Conservation (phyloP, 140 eudicot genomes). For the Flaveria floridana region DNA sequence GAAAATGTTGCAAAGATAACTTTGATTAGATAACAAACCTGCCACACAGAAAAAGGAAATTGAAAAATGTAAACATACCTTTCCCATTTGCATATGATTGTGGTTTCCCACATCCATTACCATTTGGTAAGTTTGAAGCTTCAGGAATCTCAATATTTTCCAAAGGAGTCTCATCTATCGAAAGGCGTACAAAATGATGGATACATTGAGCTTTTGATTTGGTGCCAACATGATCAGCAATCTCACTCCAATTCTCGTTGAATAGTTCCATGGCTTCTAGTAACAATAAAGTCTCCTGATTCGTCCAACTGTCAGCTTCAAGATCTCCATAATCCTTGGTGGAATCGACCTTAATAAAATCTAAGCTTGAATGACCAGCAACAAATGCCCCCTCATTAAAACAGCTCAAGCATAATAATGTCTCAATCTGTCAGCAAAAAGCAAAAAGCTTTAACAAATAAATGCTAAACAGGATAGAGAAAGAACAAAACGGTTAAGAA, state of each 20-base stretch:
- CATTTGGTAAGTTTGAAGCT: conserved; percentile 36
- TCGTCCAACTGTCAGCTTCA: conserved; percentile 89
- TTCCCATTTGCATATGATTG: conserved; percentile 61
- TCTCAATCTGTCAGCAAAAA: conserved; percentile 60
- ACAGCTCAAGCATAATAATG: conserved; percentile 74
- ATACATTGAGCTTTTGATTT: conserved; percentile 95
- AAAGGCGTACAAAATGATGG: conserved; percentile 81
- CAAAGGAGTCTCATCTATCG: conserved; percentile 66
- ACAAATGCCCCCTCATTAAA: conserved; percentile 75
- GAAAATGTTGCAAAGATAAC: conserved; percentile 27
- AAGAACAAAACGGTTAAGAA: conserved; percentile 16
- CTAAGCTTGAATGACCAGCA: conserved; percentile 92
- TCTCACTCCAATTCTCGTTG: conserved; percentile 77
- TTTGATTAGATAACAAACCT: conserved; percentile 16
- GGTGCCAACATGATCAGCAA: conserved; percentile 91
- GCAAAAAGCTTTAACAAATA: conserved; percentile 17
- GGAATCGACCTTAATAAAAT: conserved; percentile 65
- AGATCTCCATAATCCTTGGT: conserved; percentile 62
- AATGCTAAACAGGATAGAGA: conserved; percentile 19
- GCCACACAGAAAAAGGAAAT: conserved; percentile 11
- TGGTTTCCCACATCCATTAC: conserved; percentile 45
- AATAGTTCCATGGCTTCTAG: conserved; percentile 77
- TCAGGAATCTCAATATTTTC: conserved; percentile 66
- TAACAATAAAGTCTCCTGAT: conserved; percentile 85
- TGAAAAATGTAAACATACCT: conserved; percentile 43